A percentile compares a stretch with the other conserved stretches of the same genome.
Conservation (phyloP, 2,329 filamentous ascomycete species). For the Didymella keratinophila region DNA sequence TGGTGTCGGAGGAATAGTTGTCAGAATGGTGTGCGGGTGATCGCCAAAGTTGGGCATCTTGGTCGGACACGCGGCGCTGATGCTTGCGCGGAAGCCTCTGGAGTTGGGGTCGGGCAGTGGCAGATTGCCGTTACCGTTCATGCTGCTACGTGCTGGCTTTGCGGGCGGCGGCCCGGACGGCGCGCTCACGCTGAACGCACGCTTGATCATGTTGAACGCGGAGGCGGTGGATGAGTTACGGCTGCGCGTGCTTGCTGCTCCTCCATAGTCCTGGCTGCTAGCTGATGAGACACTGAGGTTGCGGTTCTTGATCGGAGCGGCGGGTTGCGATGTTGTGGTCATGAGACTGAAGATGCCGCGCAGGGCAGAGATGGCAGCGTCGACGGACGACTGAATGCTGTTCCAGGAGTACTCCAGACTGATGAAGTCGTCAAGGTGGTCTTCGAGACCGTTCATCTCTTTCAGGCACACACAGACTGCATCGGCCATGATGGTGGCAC, state of each 20-base stretch:
- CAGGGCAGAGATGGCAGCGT: conserved; percentile 52
- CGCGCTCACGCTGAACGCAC: conserved; percentile 34
- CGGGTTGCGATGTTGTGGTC: conserved; percentile 30
- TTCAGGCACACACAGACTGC: conserved; percentile 54
- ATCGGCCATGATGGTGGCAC: conserved; percentile 56
- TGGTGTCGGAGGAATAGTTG: conserved; percentile 54
- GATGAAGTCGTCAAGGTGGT: conserved; percentile 56
- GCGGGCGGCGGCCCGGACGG: conserved; percentile 31
- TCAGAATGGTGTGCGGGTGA: conserved; percentile 44
- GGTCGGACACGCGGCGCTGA: conserved; percentile 50
- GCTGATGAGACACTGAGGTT: conserved; percentile 42
- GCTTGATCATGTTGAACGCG: conserved; percentile 39
- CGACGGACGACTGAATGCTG: conserved; percentile 53
- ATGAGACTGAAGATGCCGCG: conserved; percentile 58
- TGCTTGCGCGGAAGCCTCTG: conserved; percentile 36
- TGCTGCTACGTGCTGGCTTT: conserved; percentile 30
- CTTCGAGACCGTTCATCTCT: conserved; percentile 52
- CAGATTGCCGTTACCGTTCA: conserved; percentile 8
- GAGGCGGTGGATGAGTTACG: conserved; percentile 39
- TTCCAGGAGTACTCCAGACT: conserved; percentile 56
- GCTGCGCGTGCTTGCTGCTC: conserved; percentile 25
- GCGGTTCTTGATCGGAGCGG: conserved; percentile 17
- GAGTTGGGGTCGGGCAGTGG: conserved; percentile 44
- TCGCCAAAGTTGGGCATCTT: conserved; percentile 47
- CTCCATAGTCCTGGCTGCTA: conserved; percentile 24